These are phyloP conservation scores for Volvox carteri DNA, from an alignment of 163 green algal genomes.

Conservation along the genomic window DNA sequence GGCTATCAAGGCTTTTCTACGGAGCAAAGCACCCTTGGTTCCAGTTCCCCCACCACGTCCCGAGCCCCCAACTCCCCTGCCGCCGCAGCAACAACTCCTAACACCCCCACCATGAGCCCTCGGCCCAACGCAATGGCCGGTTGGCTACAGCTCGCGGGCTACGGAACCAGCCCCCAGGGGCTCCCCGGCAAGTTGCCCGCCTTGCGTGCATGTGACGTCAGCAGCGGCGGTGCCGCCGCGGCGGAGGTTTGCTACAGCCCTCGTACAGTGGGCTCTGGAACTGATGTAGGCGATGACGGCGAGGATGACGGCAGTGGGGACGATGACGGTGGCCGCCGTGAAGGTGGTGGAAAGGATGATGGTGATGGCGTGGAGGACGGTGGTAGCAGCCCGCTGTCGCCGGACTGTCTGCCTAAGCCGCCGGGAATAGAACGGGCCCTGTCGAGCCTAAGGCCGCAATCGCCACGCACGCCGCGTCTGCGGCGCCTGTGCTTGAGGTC, in stretches of 20 bases:
- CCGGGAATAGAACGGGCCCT: not conserved
- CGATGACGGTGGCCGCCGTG: not conserved
- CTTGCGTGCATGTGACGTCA: too few relatives aligned
- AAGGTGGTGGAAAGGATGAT: not conserved
- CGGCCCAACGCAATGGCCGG: too few relatives aligned
- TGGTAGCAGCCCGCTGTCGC: not conserved
- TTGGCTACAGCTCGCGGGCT: too few relatives aligned
- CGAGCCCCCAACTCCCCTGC: not conserved
- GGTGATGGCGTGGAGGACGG: not conserved
- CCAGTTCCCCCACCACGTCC: not conserved
- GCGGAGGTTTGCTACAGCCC: too few relatives aligned
- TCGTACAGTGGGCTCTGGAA: too few relatives aligned
- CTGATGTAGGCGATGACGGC: too few relatives aligned
- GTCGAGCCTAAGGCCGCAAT: not conserved
- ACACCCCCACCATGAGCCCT: too few relatives aligned
- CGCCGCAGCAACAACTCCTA: not conserved
- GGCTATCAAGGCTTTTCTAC: not conserved
- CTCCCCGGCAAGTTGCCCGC: not conserved
- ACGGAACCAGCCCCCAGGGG: not conserved
- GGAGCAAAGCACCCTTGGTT: too few relatives aligned
- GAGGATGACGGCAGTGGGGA: not conserved
- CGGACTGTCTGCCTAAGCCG: not conserved
- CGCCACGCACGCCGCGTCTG: not conserved
- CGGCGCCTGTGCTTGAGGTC: not conserved
- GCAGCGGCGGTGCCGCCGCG: too few relatives aligned